Evolutionary conservation across 768 basidiomycete species (phyloP), one percentile per base, ranked within the genome.

Genomic region (Trametes villosa): DNA sequence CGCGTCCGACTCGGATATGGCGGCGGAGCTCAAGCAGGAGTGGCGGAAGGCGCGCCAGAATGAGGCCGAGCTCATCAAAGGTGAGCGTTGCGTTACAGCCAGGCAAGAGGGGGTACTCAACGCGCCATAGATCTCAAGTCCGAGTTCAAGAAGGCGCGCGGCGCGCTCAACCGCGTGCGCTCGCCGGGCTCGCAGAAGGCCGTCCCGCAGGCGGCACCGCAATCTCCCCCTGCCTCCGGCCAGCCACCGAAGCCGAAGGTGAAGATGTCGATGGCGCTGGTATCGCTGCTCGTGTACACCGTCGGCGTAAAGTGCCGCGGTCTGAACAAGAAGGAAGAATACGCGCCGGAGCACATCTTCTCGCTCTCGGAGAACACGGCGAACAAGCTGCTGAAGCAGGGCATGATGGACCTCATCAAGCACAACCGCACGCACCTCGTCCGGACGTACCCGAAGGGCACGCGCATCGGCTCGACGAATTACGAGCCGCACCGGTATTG

Each of bases 281-380:
- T 86, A 1, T 77, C 83, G 2, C 81, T 98, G 12, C 82, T 98
- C 20, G 89, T 98, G 27, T 98, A 98, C 74, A 98, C 96, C 6
- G 86, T 96, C 53, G 96, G 96, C 6, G 93, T 98, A 62, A 96
- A 96, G 73, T 97, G 92, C 66, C 89, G 87, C 45, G 95, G 96
- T 0, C 82, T 98, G 74, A 91, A 92, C 74, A 87, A 91, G 73
- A 88, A 93, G 62, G 87, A 92, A 64, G 78, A 81, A 31, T 99
- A 99, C 68, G 88, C 87, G 9, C 83, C 91, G 0, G 89, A 93
- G 68, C 92, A 98, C 67, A 83, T 98, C 71, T 96, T 99, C 73
- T 96, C 94, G 7, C 83, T 98, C 8, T 96, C 94, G 0, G 96
- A 98, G 78, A 84, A 78, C 58, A 86, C 85, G 18, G 87, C 87